A percentile compares a stretch with the other conserved stretches of the same genome.
phyloP scores from a whole-genome alignment of 352 stramenopile genomes.

The Phytophthora podocarpi region DNA sequence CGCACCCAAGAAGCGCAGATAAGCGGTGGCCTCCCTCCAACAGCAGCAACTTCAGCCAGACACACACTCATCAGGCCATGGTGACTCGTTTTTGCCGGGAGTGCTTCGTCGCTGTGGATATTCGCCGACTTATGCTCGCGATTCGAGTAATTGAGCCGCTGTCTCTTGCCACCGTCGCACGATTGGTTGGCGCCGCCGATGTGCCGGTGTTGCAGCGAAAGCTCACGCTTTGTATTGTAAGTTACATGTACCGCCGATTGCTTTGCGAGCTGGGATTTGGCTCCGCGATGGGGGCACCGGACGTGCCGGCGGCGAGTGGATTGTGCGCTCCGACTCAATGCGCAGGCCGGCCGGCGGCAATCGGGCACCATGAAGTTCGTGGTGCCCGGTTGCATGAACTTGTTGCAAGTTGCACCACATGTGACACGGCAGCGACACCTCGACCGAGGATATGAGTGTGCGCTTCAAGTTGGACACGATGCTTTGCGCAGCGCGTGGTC shows the following conservation, averaged over 20 bases:
- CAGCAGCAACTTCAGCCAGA: conserved; percentile 12
- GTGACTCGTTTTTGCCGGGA: conserved; percentile 22
- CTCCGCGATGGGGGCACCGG: conserved; percentile 16
- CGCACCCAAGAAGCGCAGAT: no score
- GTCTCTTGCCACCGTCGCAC: no score
- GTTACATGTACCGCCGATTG: conserved; percentile 13
- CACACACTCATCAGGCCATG: conserved; percentile 20
- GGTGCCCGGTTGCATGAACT: conserved; percentile 1
- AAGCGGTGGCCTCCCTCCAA: not conserved
- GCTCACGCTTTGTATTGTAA: no score
- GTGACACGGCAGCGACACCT: conserved; percentile 20
- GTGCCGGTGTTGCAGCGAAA: conserved; percentile 25
- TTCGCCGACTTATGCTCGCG: conserved; percentile 14
- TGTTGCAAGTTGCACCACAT: conserved; percentile 13
- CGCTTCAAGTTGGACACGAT: not conserved
- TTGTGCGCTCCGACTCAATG: conserved; percentile 8
- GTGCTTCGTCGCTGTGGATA: conserved; percentile 21
- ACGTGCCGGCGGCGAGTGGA: conserved; percentile 10
- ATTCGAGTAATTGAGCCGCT: conserved; percentile 34
- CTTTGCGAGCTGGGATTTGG: conserved; percentile 5
- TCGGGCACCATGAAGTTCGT: conserved; percentile 7
- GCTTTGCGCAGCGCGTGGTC: no score
- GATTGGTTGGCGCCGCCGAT: conserved; percentile 4
- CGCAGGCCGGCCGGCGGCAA: not conserved
- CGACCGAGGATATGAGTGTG: conserved; percentile 18